Percentiles rank a stretch among this genome's conserved stretches.
These are phyloP conservation scores for Aegilops sharonensis DNA, from an alignment of 176 grass and related monocot species.

Conservation along the genomic window DNA sequence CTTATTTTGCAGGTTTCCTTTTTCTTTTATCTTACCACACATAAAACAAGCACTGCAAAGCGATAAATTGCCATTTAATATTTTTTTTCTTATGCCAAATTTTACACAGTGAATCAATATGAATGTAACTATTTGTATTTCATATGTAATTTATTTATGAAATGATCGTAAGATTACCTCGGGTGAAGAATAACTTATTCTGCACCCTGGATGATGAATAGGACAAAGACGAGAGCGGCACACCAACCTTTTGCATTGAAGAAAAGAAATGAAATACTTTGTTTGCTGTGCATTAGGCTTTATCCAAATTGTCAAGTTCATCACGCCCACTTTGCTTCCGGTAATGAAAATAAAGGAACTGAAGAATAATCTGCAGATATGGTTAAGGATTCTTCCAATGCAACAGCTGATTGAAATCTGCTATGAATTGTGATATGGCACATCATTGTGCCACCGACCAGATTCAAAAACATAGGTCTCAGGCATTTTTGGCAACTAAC, in stretches of 20 bases:
- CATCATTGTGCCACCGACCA: not conserved
- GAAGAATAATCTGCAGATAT: slow-evolving; percentile 51
- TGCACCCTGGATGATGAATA: too few relatives aligned
- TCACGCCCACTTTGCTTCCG: slow-evolving; percentile 15
- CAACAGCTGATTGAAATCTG: slow-evolving; percentile 1
- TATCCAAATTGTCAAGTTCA: slow-evolving; percentile 28
- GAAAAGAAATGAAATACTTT: not conserved
- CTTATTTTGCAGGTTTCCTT: not conserved
- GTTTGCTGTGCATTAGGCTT: slow-evolving; percentile 18
- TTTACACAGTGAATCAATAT: too few relatives aligned
- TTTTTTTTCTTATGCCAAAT: not conserved
- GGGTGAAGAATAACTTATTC: too few relatives aligned
- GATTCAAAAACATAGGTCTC: not conserved
- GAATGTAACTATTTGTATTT: too few relatives aligned
- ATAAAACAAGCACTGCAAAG: not conserved
- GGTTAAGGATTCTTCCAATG: slow-evolving; percentile 33
- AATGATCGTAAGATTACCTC: too few relatives aligned
- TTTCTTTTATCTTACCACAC: not conserved
- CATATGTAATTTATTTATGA: too few relatives aligned
- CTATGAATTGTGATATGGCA: not conserved
- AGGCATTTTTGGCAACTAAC: not conserved
- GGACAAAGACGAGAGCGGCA: not conserved
- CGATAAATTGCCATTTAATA: not conserved
- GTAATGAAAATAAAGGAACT: slow-evolving; percentile 60
- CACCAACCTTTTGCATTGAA: slow-evolving; percentile 7